Evolutionary conservation across 805 yeast genomes (phyloP).

Genomic region (Clavispora phyllophila): DNA sequence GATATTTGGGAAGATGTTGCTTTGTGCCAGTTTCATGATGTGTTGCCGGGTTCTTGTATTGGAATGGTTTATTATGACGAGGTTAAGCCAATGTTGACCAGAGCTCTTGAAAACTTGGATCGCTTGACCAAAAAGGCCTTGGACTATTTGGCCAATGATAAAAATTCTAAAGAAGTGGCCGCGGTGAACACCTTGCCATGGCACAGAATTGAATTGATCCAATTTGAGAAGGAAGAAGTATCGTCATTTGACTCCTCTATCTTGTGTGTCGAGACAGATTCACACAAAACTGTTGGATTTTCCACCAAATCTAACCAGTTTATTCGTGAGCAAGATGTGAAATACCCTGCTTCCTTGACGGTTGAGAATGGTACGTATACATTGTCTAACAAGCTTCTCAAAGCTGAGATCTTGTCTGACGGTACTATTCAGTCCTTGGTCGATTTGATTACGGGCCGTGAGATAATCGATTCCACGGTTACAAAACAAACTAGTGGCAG

Average conservation of each 20-base stretch:
- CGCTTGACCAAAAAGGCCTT: conserved; percentile 49
- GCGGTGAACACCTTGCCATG: conserved; percentile 60
- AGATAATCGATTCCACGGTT: conserved; percentile 56
- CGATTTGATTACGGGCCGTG: conserved; percentile 54
- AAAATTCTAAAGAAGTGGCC: conserved; percentile 32
- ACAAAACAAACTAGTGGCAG: conserved; percentile 50
- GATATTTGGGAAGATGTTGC: conserved; percentile 83
- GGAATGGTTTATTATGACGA: conserved; percentile 83
- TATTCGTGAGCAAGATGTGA: conserved; percentile 15
- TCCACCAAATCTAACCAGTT: conserved; percentile 12
- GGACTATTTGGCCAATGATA: conserved; percentile 23
- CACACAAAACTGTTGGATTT: conserved; percentile 8
- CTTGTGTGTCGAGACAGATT: conserved; percentile 4
- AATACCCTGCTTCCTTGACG: conserved; percentile 45
- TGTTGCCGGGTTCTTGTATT: conserved; percentile 94
- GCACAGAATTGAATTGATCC: conserved; percentile 47
- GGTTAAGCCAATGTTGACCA: conserved; percentile 71
- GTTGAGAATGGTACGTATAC: conserved; percentile 38
- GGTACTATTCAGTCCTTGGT: conserved; percentile 59
- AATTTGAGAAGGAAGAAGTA: conserved; percentile 20
- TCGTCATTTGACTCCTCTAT: conserved; percentile 4
- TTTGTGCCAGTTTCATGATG: conserved; percentile 94
- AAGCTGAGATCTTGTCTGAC: conserved; percentile 46
- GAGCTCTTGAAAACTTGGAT: conserved; percentile 50
- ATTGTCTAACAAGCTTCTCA: conserved; percentile 57